These are phyloP conservation scores for Podospora fimiseda DNA, from an alignment of 495 filamentous ascomycete species.

Conservation along the genomic window DNA sequence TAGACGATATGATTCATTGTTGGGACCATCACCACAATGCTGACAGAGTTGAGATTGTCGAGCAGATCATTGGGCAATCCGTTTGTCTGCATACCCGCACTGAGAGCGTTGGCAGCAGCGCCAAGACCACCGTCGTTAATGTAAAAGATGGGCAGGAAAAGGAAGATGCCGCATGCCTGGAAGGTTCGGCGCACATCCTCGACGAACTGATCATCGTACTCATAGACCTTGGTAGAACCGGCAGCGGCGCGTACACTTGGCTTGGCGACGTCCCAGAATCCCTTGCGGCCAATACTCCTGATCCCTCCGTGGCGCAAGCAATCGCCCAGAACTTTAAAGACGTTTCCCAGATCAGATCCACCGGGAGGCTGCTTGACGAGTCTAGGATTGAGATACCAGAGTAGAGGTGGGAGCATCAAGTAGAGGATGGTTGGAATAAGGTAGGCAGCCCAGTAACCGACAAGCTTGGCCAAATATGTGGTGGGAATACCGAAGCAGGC, in stretches of 20 bases:
- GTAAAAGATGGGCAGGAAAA: conserved; percentile 66
- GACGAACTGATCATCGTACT: conserved; percentile 52
- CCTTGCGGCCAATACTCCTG: conserved; percentile 45
- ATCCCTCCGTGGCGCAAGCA: conserved; percentile 51
- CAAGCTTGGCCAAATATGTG: conserved; percentile 42
- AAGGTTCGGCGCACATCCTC: conserved; percentile 52
- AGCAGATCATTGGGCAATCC: conserved; percentile 73
- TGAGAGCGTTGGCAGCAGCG: conserved; percentile 42
- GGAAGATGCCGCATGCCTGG: conserved; percentile 52
- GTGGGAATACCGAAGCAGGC: conserved; percentile 52
- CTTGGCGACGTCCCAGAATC: conserved; percentile 61
- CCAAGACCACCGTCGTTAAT: conserved; percentile 52
- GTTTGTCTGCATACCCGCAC: conserved; percentile 56
- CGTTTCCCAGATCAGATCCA: conserved; percentile 48
- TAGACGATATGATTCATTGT: conserved; percentile 59
- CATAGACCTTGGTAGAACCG: conserved; percentile 32
- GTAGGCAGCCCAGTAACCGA: conserved; percentile 66
- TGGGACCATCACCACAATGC: conserved; percentile 65
- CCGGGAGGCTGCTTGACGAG: conserved; percentile 45
- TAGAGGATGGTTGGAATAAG: conserved; percentile 60
- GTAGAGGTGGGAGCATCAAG: conserved; percentile 48
- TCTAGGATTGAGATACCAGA: conserved; percentile 47
- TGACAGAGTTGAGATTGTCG: conserved; percentile 67
- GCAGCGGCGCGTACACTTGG: conserved; percentile 49
- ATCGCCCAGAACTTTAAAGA: conserved; percentile 49